phyloP scores from a whole-genome alignment of 2,329 filamentous ascomycete species.

The Ophiocordyceps australis region DNA sequence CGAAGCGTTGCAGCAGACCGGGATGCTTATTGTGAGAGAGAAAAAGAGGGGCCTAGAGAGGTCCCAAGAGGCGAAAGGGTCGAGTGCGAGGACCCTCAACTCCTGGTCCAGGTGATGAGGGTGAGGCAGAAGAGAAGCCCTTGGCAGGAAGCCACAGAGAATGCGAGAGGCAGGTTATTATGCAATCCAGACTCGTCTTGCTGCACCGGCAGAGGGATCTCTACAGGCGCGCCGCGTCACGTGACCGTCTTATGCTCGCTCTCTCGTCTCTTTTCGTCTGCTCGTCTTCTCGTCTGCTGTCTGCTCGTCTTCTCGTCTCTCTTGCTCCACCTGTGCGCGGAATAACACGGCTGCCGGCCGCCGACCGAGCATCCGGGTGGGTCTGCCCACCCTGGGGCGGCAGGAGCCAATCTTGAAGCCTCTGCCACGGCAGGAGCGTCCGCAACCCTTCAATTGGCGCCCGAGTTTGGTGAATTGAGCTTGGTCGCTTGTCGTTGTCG shows the following conservation, averaged over 20 bases:
- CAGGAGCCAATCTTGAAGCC: too few species aligned
- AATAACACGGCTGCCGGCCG: constrained; percentile 17
- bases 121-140: constrained; percentile 7
- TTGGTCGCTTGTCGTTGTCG: too few species aligned
- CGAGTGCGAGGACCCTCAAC: constrained; percentile 10
- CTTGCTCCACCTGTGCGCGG: too few species aligned
- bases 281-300: too few species aligned
- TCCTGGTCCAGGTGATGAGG: constrained; percentile 16
- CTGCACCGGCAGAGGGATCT: constrained; percentile 2
- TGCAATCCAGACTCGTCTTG: too few species aligned
- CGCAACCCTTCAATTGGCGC: neutral
- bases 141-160: constrained; percentile 4
- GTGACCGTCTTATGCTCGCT: too few species aligned
- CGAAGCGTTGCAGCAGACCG: constrained; percentile 1
- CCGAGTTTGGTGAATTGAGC: constrained; percentile 31
- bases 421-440: too few species aligned
- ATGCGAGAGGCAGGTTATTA: constrained; percentile 4
- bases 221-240: constrained; percentile 7
- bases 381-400: too few species aligned
- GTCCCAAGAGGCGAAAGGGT: constrained; percentile 10
- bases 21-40: too few species aligned
- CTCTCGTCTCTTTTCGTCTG: too few species aligned
- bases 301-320: too few species aligned
- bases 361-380: constrained; percentile 1
- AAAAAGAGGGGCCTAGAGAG: too few species aligned